Conservation (phyloP, 164 flowering plant genomes). For the Protea cynaroides region DNA sequence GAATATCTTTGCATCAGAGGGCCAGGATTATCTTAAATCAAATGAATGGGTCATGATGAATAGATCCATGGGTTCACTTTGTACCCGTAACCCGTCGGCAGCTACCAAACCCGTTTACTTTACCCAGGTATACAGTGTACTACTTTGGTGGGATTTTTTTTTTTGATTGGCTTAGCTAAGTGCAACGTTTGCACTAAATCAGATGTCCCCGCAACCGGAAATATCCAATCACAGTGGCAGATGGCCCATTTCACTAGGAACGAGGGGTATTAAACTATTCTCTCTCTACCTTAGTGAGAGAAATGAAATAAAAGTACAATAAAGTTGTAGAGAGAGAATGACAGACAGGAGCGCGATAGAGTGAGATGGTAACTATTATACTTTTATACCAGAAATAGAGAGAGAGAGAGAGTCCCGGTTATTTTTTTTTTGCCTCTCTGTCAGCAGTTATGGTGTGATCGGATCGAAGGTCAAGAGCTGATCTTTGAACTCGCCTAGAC, state of each 20-base stretch:
- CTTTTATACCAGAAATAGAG: neutral
- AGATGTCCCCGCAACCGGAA: neutral
- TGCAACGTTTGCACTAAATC: neutral
- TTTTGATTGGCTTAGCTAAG: neutral
- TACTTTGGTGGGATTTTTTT: too few relatives aligned
- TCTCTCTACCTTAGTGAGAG: too few relatives aligned
- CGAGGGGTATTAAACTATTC: neutral
- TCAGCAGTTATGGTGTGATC: slow-evolving; percentile 11
- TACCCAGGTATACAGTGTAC: too few relatives aligned
- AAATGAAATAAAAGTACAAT: neutral
- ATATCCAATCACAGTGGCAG: neutral
- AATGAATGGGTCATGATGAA: too few relatives aligned
- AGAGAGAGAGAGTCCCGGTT: neutral
- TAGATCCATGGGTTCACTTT: too few relatives aligned
- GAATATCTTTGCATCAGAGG: too few relatives aligned
- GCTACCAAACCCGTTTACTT: neutral
- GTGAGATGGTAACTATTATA: slow-evolving; percentile 3
- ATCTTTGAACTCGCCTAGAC: slow-evolving; percentile 2
- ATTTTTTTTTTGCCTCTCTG: too few relatives aligned
- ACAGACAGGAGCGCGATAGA: slow-evolving; percentile 1
- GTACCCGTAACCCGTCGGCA: neutral
- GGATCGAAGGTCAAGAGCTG: slow-evolving; percentile 11
- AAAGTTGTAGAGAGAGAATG: neutral
- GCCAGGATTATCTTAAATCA: too few relatives aligned
- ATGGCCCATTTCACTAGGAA: neutral